phyloP scores from a whole-genome alignment of 2,329 filamentous ascomycete genomes.

The Neopestalotiopsis sp. region DNA sequence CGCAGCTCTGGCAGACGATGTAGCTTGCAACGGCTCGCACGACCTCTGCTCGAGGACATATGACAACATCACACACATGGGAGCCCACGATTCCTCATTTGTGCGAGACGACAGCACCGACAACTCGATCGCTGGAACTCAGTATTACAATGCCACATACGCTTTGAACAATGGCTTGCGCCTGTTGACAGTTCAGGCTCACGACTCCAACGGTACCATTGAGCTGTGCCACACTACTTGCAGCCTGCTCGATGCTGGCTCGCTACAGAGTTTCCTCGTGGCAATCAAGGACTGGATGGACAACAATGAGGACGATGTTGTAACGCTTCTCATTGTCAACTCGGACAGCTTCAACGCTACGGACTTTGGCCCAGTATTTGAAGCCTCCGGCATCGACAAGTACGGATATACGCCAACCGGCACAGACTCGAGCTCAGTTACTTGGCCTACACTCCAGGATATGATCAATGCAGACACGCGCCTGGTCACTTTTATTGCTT shows the following conservation, averaged over 20 bases:
- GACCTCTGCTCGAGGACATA: constrained; percentile 73
- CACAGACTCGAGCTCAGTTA: constrained; percentile 24
- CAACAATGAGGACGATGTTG: constrained; percentile 72
- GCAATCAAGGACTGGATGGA: constrained; percentile 73
- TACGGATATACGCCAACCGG: constrained; percentile 65
- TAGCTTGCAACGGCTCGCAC: constrained; percentile 82
- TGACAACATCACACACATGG: constrained; percentile 78
- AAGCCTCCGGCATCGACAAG: constrained; percentile 61
- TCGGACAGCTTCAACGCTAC: constrained; percentile 61
- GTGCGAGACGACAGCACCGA: constrained; percentile 66
- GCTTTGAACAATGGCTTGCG: constrained; percentile 75
- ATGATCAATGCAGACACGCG: constrained; percentile 70
- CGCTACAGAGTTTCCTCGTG: constrained; percentile 66
- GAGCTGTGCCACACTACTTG: constrained; percentile 75
- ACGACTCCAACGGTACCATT: constrained; percentile 62
- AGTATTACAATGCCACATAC: constrained; percentile 73
- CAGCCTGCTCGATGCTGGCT: constrained; percentile 70
- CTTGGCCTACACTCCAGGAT: constrained; percentile 74
- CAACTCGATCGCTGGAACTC: constrained; percentile 71
- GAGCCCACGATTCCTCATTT: constrained; percentile 75
- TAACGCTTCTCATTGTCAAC: constrained; percentile 77
- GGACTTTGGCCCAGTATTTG: constrained; percentile 60
- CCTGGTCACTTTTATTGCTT: constrained; percentile 72
- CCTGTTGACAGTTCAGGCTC: constrained; percentile 74
- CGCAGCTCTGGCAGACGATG: constrained; percentile 32